A percentile compares a stretch with the other conserved stretches of the same genome.
Conservation (phyloP, 495 filamentous ascomycete species). For the Friedmanniomyces simplex region DNA sequence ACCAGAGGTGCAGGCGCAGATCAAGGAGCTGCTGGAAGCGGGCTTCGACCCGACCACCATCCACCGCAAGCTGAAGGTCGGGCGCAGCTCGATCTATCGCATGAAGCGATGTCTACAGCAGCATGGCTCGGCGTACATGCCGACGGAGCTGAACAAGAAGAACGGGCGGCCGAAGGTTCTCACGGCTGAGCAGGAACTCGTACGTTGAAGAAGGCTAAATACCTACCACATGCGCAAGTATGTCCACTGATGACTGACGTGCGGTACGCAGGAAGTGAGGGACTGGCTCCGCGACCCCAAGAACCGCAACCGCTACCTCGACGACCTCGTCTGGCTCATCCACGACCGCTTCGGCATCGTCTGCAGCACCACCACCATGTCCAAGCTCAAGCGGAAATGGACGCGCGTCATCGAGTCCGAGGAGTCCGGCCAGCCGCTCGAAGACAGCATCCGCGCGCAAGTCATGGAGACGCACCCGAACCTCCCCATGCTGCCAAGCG, state of each 20-base stretch:
- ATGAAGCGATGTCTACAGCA: constrained; percentile 20
- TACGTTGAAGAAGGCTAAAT: background rate
- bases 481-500: constrained; percentile 4
- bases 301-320: constrained; percentile 19
- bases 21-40: constrained; percentile 20
- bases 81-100: constrained; percentile 18
- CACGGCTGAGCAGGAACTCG: constrained; percentile 19
- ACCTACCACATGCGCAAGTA: background rate
- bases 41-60: constrained; percentile 24
- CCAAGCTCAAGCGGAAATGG: constrained; percentile 23
- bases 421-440: constrained; percentile 15
- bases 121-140: constrained; percentile 18
- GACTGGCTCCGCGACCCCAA: constrained; percentile 18
- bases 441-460: constrained; percentile 1
- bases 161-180: constrained; percentile 20
- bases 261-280: constrained; percentile 12
- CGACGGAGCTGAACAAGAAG: constrained; percentile 20
- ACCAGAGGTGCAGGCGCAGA: constrained; percentile 15
- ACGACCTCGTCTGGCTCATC: constrained; percentile 21
- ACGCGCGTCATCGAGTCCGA: constrained; percentile 14
- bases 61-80: constrained; percentile 17
- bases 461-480: constrained; percentile 17
- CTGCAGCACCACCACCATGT: constrained; percentile 19
- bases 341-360: constrained; percentile 20
- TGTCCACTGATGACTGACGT: background rate